Base-by-base conservation (phyloP, 805 yeast genomes). In the Clavispora carvajalis region DNA sequence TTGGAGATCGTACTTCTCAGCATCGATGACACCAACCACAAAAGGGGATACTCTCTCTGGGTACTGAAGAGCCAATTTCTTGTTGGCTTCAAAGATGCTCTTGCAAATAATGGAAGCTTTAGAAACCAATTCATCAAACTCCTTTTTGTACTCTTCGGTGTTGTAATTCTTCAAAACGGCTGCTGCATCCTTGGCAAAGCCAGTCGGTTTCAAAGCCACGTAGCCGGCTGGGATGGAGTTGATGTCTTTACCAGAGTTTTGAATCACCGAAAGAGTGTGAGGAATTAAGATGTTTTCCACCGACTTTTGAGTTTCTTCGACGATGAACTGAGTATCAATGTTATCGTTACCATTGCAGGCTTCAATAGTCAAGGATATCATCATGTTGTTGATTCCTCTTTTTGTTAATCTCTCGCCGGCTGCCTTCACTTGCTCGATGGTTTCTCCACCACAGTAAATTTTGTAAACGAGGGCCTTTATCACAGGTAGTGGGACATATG, bases 131-230 rank as follows among this genome's bases (percentile, higher is more conserved):
- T 65, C 63, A 21, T 77, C 69, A 70, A 85, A 88, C 26, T 57
- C 58, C 1, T 43, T 37, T 35, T 62, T 55, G 44, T 58, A 54
- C 15, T 69, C 64, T 30, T 65, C 76, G 10, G 84, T 78, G 18
- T 66, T 51, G 63, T 67, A 85, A 65, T 86, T 71, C 44, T 73
- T 69, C 54, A 90, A 71, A 8, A 85, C 85, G 16, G 77, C 72
- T 11, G 85, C 84, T 2, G 96, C 95, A 59, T 85, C 76, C 26
- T 76, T 69, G 43, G 86, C 79, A 49, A 91, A 72, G 2, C 97
- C 98, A 19, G 96, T 86, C 36, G 98, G 97, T 66, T 90, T 90
- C 56, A 90, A 69, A 3, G 96, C 98, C 42, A 88, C 85, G 62
- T 87, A 90, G 19, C 96, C 96, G 2, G 96, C 87, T 8, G 95